Base-by-base conservation (phyloP, 2,329 filamentous ascomycete genomes). In the Talaromyces rugulosus region DNA sequence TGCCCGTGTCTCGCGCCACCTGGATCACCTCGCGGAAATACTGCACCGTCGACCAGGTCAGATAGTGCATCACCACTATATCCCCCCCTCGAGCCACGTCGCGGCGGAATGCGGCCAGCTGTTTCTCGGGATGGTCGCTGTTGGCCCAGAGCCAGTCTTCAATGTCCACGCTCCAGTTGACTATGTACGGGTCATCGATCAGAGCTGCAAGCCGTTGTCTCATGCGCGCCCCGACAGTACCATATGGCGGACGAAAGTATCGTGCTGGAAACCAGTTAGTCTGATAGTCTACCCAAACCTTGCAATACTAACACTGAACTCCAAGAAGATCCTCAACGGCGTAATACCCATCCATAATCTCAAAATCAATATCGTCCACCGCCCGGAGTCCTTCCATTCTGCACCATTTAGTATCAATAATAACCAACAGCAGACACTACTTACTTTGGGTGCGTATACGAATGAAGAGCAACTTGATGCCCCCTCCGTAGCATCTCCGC, bases 171-270 rank as follows among this genome's bases (percentile, higher is more conserved):
- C 82, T 86, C 88, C 87, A 90, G 71, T 85, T 86, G 58, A 89
- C 82, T 51, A 89, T 83, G 66, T 84, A 83, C 0, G 85, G 81
- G 14, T 83, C 79, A 1, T 80, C 76, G 23, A 82, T 80, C 16
- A 73, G 72, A 27, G 79, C 77, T 0, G 86, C 83, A 31, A 89
- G 81, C 47, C 85, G 81, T 71, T 88, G 83, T 4, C 88, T 82
- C 76, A 87, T 87, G 53, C 87, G 82, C 1, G 87, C 87, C 47
- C 87, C 88, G 69, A 89, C 84, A 33, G 81, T 89, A 47, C 88
- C 88, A 68, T 87, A 90, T 0, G 88, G 88, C 5, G 88, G 87
- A 5, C 88, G 84, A 81, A 90, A 90, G 75, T 90, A 90, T 44
- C 71, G 74, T 34, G 77, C 78, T 74, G 67, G 57, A 30, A 51